Evolutionary conservation across 305 asterid genomes (phyloP).

Genomic region (Plantago rigida): DNA sequence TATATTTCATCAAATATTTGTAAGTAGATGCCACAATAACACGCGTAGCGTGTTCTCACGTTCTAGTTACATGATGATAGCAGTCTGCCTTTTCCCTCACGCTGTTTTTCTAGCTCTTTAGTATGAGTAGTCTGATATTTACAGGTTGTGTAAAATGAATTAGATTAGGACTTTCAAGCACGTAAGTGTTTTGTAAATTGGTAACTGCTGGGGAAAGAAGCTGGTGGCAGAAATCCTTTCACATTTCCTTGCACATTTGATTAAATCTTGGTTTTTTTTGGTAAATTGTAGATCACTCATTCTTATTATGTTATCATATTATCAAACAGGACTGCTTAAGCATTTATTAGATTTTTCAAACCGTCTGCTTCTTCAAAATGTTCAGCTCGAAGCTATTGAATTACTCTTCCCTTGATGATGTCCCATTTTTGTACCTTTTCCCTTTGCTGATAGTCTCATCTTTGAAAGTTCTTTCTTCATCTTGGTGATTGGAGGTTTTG

Average conservation of each 20-base stretch:
- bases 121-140: conserved; percentile 14
- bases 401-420: conserved; percentile 20
- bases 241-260: no score
- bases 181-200: conserved; percentile 12
- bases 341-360: neutral
- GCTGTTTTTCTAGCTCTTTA: conserved; percentile 7
- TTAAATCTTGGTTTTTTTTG: neutral
- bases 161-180: conserved; percentile 10
- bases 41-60: neutral
- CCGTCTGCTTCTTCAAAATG: conserved; percentile 4
- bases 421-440: conserved; percentile 7
- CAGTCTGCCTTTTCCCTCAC: neutral
- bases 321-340: neutral
- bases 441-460: neutral
- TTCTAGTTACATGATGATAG: neutral
- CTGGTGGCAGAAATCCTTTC: no score
- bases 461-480: no score
- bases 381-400: neutral
- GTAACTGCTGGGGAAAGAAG: neutral
- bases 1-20: no score
- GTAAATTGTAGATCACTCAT: neutral
- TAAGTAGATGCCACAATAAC: no score
- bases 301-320: neutral
- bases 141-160: neutral
- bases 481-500: conserved; percentile 50